These are phyloP conservation scores for Keqinozyma sinolaborantium DNA, from an alignment of 1,139 yeast genomes.

Conservation along the genomic window DNA sequence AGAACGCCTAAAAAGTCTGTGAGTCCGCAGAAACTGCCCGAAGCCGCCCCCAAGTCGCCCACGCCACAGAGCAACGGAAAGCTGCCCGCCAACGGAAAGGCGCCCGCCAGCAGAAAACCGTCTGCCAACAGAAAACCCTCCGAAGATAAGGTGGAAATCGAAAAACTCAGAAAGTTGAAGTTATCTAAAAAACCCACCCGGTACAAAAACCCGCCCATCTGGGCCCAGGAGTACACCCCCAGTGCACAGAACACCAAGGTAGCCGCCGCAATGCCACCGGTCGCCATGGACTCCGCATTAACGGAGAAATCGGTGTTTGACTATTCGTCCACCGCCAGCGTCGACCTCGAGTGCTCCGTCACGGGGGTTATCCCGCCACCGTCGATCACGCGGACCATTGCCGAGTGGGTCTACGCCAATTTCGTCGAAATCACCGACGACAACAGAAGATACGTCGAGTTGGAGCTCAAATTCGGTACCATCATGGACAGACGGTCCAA, in stretches of 20 bases:
- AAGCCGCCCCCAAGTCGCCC: slow-evolving; percentile 1
- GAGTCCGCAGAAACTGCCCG: slow-evolving; percentile 1
- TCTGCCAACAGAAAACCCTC: slow-evolving; percentile 9
- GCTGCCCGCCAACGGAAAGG: slow-evolving; percentile 1
- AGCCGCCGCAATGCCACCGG: slow-evolving; percentile 2
- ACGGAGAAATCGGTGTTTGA: slow-evolving; percentile 35
- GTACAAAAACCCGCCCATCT: slow-evolving; percentile 66
- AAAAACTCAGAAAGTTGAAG: slow-evolving; percentile 16
- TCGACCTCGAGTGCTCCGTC: slow-evolving; percentile 55
- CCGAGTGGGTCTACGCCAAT: slow-evolving; percentile 88
- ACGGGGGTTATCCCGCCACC: slow-evolving; percentile 79
- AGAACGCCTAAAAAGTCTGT: slow-evolving; percentile 18
- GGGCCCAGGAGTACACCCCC: slow-evolving; percentile 79
- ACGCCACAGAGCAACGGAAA: neutral
- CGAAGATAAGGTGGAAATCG: slow-evolving; percentile 18
- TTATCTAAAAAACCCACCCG: slow-evolving; percentile 52
- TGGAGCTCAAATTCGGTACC: slow-evolving; percentile 80
- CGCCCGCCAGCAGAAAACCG: slow-evolving; percentile 11
- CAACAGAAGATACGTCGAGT: slow-evolving; percentile 62
- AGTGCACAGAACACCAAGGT: slow-evolving; percentile 6
- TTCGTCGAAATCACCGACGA: slow-evolving; percentile 59
- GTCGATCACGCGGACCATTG: slow-evolving; percentile 74
- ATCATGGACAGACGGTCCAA: slow-evolving; percentile 67
- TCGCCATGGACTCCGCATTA: slow-evolving; percentile 7
- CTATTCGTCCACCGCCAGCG: slow-evolving; percentile 28